These are phyloP conservation scores for Peribolospora kevripleyi DNA, from an alignment of 768 basidiomycete species.

Conservation along the genomic window DNA sequence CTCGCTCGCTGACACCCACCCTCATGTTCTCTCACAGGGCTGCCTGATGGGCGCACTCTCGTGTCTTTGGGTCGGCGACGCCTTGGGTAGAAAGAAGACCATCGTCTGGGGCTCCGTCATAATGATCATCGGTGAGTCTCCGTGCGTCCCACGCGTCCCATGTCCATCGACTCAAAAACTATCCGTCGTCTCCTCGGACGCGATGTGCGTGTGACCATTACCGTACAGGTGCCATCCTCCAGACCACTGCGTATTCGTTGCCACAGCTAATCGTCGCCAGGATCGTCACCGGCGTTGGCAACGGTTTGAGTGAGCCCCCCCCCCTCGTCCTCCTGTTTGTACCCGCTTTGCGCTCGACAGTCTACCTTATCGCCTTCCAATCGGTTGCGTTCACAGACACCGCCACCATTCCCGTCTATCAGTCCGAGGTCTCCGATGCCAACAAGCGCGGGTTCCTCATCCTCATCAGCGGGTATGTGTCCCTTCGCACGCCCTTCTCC, in stretches of 20 bases:
- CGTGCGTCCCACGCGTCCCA: background rate
- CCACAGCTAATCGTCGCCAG: constrained; percentile 13
- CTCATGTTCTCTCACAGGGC: background rate
- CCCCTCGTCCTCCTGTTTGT: no score
- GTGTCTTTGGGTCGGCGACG: constrained; percentile 12
- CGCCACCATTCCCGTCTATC: constrained; percentile 22
- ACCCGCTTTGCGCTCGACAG: no score
- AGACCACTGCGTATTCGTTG: constrained; percentile 10
- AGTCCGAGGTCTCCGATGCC: constrained; percentile 21
- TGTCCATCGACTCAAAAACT: no score
- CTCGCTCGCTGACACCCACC: no score
- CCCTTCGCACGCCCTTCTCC: constrained; percentile 18
- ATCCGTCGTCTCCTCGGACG: no score
- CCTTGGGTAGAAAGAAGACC: constrained; percentile 10
- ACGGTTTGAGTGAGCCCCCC: constrained; percentile 6
- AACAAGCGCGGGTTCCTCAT: constrained; percentile 23
- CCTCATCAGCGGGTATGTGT: constrained; percentile 17
- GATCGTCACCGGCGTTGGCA: constrained; percentile 14
- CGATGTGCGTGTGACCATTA: background rate
- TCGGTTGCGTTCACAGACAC: constrained; percentile 10
- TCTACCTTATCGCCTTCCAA: constrained; percentile 5
- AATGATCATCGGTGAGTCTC: constrained; percentile 3
- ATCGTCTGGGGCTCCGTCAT: constrained; percentile 12
- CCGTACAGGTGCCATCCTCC: constrained; percentile 7
- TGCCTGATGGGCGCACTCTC: constrained; percentile 13